phyloP scores from a whole-genome alignment of 1,284 basidiomycete genomes.

The Ceratobasidium sp. region DNA sequence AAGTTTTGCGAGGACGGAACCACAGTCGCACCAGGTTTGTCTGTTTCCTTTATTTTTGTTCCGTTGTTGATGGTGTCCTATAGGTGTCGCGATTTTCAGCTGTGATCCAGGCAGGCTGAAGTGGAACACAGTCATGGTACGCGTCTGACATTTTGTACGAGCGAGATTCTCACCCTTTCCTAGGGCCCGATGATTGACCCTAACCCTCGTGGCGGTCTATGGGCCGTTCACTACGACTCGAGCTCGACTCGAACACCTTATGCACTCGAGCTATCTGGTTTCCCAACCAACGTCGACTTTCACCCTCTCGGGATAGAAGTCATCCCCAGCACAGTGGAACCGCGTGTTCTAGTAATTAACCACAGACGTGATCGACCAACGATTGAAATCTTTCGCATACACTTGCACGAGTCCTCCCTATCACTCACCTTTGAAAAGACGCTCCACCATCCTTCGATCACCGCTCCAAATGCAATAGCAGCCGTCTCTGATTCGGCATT shows the following conservation, averaged over 20 bases:
- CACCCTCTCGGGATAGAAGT: constrained; percentile 70
- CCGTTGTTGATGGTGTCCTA: neutral
- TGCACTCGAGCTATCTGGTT: constrained; percentile 58
- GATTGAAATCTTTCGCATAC: constrained; percentile 73
- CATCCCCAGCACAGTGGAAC: constrained; percentile 64
- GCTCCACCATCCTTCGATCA: constrained; percentile 66
- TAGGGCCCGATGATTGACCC: constrained; percentile 67
- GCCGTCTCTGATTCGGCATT: constrained; percentile 72
- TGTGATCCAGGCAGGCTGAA: constrained; percentile 67
- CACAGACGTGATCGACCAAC: constrained; percentile 69
- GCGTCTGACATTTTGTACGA: constrained; percentile 2
- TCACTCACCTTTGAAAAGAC: constrained; percentile 61
- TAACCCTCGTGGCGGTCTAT: constrained; percentile 64
- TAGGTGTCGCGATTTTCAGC: constrained; percentile 57
- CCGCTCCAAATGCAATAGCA: constrained; percentile 74
- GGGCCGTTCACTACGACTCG: constrained; percentile 52
- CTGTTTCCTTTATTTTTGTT: neutral
- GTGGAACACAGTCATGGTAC: constrained; percentile 74
- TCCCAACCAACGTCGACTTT: constrained; percentile 65
- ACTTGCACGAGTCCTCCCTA: constrained; percentile 51
- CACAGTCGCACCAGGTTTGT: constrained; percentile 67
- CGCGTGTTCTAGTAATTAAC: constrained; percentile 73
- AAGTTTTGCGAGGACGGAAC: constrained; percentile 72
- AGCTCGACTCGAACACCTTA: constrained; percentile 44
- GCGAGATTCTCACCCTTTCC: neutral